Percentiles rank a stretch among this genome's conserved stretches.
Conservation (phyloP, 768 basidiomycete species). For the Termitomyces bulborhizus region DNA sequence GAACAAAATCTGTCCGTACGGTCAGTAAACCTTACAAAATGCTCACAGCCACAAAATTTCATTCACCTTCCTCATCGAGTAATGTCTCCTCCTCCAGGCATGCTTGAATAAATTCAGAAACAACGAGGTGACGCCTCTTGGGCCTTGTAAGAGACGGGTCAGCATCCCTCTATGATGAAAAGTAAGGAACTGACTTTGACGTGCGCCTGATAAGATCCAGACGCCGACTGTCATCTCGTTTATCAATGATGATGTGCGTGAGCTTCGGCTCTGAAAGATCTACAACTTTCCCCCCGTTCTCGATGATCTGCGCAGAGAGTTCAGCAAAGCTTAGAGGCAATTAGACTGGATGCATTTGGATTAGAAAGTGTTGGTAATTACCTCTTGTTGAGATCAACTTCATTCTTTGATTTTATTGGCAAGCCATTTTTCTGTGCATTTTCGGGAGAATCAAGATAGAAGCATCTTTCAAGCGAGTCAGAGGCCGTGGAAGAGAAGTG, state of each 20-base stretch:
- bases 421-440: constrained; percentile 69
- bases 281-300: constrained; percentile 70
- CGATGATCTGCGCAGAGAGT: constrained; percentile 43
- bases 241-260: constrained; percentile 83
- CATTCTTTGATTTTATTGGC: constrained; percentile 45
- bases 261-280: constrained; percentile 70
- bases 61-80: constrained; percentile 78
- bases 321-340: constrained; percentile 44
- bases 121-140: constrained; percentile 71
- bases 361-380: constrained; percentile 18
- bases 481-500: not conserved
- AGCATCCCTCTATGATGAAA: not conserved
- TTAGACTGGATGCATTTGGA: not conserved
- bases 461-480: constrained; percentile 45
- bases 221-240: constrained; percentile 72
- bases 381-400: constrained; percentile 48
- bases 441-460: constrained; percentile 80
- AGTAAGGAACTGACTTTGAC: constrained; percentile 46
- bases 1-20: constrained; percentile 19
- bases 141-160: constrained; percentile 44
- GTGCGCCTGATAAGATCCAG: constrained; percentile 65
- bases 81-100: constrained; percentile 82
- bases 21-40: not conserved
- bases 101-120: constrained; percentile 70
- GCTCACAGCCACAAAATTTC: not conserved